phyloP scores from a whole-genome alignment of 2,329 filamentous ascomycete species.

The Cladophialophora immunda region DNA sequence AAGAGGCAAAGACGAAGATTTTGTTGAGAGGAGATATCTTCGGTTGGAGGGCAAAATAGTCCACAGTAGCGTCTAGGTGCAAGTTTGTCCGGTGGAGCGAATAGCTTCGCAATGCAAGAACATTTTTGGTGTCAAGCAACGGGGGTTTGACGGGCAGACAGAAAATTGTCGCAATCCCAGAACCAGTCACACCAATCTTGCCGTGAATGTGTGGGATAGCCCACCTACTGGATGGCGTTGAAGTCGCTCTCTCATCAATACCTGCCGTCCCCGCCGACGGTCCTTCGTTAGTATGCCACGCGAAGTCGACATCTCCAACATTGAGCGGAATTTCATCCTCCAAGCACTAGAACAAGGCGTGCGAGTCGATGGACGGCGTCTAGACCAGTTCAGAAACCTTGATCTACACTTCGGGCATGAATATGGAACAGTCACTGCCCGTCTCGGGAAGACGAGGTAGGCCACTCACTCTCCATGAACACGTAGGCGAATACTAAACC shows the following conservation, averaged over 20 bases:
- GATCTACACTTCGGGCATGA: slow-evolving; percentile 86
- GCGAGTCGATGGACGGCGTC: slow-evolving; percentile 81
- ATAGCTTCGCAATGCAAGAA: neutral
- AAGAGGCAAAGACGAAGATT: neutral
- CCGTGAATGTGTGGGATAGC: neutral
- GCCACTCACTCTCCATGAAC: slow-evolving; percentile 32
- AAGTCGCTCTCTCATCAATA: neutral
- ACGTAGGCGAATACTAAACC: slow-evolving; percentile 14
- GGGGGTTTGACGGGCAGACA: neutral
- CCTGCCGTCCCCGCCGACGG: neutral
- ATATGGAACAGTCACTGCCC: slow-evolving; percentile 87
- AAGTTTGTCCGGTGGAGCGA: neutral
- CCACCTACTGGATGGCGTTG: neutral
- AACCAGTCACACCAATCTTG: slow-evolving; percentile 5
- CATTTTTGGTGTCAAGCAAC: neutral
- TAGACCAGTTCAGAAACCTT: slow-evolving; percentile 81
- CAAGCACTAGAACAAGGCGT: slow-evolving; percentile 82
- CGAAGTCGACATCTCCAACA: slow-evolving; percentile 87
- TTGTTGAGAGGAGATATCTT: neutral
- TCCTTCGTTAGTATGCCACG: slow-evolving; percentile 73
- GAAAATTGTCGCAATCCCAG: neutral
- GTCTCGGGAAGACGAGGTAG: slow-evolving; percentile 88
- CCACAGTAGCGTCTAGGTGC: neutral
- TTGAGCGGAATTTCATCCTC: slow-evolving; percentile 85
- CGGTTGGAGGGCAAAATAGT: neutral